Evolutionary conservation across 768 basidiomycete genomes (phyloP).

Genomic region (Leccinum uliginosum): DNA sequence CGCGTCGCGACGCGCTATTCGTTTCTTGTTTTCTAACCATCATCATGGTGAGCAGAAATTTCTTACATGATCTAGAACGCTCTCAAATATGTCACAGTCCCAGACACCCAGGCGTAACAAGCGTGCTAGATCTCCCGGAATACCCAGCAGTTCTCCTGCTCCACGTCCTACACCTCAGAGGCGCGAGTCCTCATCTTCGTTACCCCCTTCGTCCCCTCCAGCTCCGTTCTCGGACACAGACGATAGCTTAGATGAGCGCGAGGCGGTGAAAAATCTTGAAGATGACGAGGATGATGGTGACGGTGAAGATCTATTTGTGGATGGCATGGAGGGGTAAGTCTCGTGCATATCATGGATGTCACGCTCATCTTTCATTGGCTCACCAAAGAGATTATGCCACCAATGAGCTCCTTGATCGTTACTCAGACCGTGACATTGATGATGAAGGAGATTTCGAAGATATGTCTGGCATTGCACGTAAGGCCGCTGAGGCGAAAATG

Average conservation of each 20-base stretch:
- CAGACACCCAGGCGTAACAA: slow-evolving; percentile 54
- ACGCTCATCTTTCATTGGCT: slow-evolving; percentile 6
- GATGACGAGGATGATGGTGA: slow-evolving; percentile 76
- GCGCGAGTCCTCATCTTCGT: slow-evolving; percentile 64
- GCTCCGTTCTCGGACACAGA: slow-evolving; percentile 85
- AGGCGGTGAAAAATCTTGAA: slow-evolving; percentile 60
- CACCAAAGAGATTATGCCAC: slow-evolving; percentile 72
- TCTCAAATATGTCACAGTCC: slow-evolving; percentile 22
- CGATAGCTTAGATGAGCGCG: slow-evolving; percentile 69
- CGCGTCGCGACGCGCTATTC: slow-evolving; percentile 46
- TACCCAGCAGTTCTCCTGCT: slow-evolving; percentile 45
- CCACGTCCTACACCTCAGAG: slow-evolving; percentile 41
- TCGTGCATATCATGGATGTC: slow-evolving; percentile 2
- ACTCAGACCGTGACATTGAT: slow-evolving; percentile 84
- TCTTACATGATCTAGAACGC: background rate
- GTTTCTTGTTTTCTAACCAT: slow-evolving; percentile 12
- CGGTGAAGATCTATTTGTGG: slow-evolving; percentile 89
- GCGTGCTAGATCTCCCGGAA: slow-evolving; percentile 55
- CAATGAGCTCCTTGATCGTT: slow-evolving; percentile 79
- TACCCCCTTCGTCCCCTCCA: slow-evolving; percentile 84
- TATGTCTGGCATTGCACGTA: slow-evolving; percentile 64
- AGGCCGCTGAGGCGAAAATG: slow-evolving; percentile 85
- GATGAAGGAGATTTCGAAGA: slow-evolving; percentile 72
- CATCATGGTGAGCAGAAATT: slow-evolving; percentile 37
- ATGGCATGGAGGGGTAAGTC: slow-evolving; percentile 68